These are phyloP conservation scores for Capsicum rhomboideum DNA, from an alignment of 257 asterid species.

Conservation along the genomic window DNA sequence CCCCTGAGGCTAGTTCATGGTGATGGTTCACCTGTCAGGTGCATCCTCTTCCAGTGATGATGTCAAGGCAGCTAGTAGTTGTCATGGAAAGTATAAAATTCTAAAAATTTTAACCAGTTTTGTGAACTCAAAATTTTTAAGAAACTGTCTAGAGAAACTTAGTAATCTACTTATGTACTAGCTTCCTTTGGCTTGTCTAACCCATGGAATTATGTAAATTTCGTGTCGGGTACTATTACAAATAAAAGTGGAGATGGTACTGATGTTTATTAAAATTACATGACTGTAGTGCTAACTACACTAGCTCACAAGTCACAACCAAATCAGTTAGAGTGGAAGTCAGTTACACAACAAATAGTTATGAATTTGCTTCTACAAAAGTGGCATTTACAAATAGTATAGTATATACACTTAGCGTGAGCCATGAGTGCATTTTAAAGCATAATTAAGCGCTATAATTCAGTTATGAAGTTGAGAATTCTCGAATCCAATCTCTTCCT, in stretches of 20 bases:
- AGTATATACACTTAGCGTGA: neutral
- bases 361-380: neutral
- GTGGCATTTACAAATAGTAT: neutral
- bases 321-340: neutral
- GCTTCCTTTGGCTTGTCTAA: neutral
- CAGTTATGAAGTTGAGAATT: neutral
- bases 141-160: neutral
- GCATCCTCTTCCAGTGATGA: constrained; percentile 22
- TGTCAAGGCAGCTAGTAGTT: neutral
- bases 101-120: neutral
- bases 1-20: constrained; percentile 15
- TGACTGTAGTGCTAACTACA: neutral
- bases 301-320: neutral
- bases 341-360: neutral
- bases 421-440: neutral
- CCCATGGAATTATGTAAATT: neutral
- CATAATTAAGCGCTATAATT: neutral
- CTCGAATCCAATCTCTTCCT: neutral
- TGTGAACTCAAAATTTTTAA: neutral
- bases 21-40: constrained; percentile 27
- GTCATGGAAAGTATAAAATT: neutral
- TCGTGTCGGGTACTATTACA: neutral
- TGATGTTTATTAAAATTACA: neutral
- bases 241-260: neutral
- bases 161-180: neutral